These are phyloP conservation scores for Boletus reticuloceps DNA, from an alignment of 768 basidiomycete species.

Conservation along the genomic window DNA sequence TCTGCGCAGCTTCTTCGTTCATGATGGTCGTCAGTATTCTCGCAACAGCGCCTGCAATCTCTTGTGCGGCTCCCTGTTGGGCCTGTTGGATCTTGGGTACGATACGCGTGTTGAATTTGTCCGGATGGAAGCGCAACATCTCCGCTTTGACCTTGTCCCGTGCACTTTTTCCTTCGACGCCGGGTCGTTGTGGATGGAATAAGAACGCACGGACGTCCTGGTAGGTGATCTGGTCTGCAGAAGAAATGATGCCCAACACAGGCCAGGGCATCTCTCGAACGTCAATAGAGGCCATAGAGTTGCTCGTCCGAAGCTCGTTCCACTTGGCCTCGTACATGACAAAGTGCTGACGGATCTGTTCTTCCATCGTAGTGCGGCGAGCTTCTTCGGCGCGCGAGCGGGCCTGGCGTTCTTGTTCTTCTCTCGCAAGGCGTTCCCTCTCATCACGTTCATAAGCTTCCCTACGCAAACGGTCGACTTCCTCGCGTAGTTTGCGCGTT, in stretches of 20 bases:
- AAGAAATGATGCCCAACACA: conserved; percentile 21
- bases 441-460: conserved; percentile 11
- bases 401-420: conserved; percentile 21
- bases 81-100: conserved; percentile 32
- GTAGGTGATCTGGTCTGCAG: conserved; percentile 34
- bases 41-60: conserved; percentile 39
- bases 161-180: conserved; percentile 28
- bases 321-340: conserved; percentile 36
- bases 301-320: conserved; percentile 30
- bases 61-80: conserved; percentile 33
- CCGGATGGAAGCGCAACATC: conserved; percentile 53
- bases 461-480: conserved; percentile 8
- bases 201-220: conserved; percentile 39
- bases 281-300: conserved; percentile 16
- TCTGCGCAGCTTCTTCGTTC: conserved; percentile 15
- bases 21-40: conserved; percentile 41
- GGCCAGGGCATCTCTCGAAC: conserved; percentile 47
- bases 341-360: conserved; percentile 13
- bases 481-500: conserved; percentile 12
- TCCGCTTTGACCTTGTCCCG: conserved; percentile 42
- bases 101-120: conserved; percentile 44
- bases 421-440: conserved; percentile 16
- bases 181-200: conserved; percentile 33
- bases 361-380: conserved; percentile 6
- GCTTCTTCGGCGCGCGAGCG: conserved; percentile 21